Conservation (phyloP, 768 basidiomycete genomes). For the Leccinum pellstonianum region DNA sequence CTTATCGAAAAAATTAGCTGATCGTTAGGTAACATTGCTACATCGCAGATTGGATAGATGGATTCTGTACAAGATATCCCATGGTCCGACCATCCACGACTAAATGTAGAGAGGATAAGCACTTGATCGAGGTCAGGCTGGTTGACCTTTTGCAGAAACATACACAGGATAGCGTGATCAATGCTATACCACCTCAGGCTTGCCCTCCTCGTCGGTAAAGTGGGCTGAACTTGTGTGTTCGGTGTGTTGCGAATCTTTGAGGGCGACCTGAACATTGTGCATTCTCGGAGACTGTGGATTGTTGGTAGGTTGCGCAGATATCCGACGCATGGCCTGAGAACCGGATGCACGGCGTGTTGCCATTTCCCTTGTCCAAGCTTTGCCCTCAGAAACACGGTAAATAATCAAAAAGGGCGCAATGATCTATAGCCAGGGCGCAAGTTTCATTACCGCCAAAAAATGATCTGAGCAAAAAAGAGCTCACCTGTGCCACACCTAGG, state of each 20-base stretch:
- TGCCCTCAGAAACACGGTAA: slow-evolving; percentile 46
- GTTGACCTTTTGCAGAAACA: neutral
- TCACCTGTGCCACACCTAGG: slow-evolving; percentile 32
- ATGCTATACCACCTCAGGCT: slow-evolving; percentile 4
- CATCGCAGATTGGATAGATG: neutral
- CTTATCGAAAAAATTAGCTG: neutral
- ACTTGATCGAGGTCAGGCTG: neutral
- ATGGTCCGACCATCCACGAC: neutral
- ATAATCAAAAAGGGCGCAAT: slow-evolving; percentile 49
- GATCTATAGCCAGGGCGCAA: slow-evolving; percentile 32
- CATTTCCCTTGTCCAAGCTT: slow-evolving; percentile 37
- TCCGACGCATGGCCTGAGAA: slow-evolving; percentile 14
- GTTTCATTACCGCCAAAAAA: neutral
- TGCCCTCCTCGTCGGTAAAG: slow-evolving; percentile 10
- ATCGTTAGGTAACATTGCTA: neutral
- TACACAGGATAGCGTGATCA: neutral
- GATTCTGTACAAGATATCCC: neutral
- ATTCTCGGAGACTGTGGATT: neutral
- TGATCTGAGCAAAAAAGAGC: neutral
- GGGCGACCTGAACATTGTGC: slow-evolving; percentile 17
- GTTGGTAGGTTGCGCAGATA: slow-evolving; percentile 1
- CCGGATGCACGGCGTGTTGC: slow-evolving; percentile 7
- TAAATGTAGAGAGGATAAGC: neutral
- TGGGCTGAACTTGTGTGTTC: slow-evolving; percentile 7
- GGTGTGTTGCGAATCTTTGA: slow-evolving; percentile 6